Percentiles rank a stretch among this genome's conserved stretches.
phyloP scores from a whole-genome alignment of 1,284 basidiomycete species.

The Crucibulum cyathiforme region DNA sequence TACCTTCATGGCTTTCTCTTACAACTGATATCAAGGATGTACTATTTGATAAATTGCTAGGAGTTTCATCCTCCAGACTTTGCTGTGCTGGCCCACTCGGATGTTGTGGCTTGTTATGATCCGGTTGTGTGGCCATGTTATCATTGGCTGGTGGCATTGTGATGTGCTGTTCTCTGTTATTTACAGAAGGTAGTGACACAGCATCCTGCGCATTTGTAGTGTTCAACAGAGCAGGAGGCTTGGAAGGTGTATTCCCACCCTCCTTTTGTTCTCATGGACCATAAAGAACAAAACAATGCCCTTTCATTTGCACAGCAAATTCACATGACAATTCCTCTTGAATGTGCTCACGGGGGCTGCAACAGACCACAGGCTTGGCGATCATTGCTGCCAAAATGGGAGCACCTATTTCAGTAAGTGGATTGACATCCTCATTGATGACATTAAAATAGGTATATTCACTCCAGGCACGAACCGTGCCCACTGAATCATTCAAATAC shows the following conservation, averaged over 20 bases:
- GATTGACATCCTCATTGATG: constrained; percentile 8
- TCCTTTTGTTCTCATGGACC: constrained; percentile 16
- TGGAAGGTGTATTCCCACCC: constrained; percentile 2
- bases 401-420: constrained; percentile 8
- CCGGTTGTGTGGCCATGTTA: no score
- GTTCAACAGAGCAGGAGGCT: not conserved
- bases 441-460: constrained; percentile 24
- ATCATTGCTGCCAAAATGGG: constrained; percentile 18
- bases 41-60: not conserved
- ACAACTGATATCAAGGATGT: not conserved
- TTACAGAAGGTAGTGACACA: no score
- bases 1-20: constrained; percentile 8
- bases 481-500: constrained; percentile 24
- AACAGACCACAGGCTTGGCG: constrained; percentile 9
- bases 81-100: no score
- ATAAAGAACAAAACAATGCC: constrained; percentile 6
- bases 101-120: no score
- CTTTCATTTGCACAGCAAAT: constrained; percentile 1
- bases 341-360: not conserved
- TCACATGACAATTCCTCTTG: constrained; percentile 2
- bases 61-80: not conserved
- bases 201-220: not conserved
- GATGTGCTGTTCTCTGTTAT: no score
- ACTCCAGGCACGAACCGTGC: constrained; percentile 10
- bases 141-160: no score